Evolutionary conservation across 2,329 filamentous ascomycete genomes (phyloP), one percentile per base, ranked within the genome.

Genomic region (Triangularia setosa): DNA sequence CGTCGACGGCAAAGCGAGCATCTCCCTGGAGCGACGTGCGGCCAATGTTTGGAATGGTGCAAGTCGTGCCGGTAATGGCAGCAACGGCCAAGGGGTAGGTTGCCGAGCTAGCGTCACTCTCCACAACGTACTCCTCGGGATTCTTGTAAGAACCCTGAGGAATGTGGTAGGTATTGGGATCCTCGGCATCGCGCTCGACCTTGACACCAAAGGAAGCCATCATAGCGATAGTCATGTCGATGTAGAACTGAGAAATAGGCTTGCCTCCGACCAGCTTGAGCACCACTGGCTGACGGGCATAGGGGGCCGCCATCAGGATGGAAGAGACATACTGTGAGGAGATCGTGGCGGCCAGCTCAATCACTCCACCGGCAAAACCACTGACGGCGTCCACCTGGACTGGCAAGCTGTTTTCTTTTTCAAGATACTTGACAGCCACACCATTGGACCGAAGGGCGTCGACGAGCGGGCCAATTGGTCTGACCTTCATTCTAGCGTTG

Each of bases 311-410:
- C 92, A 99, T 96, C 60, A 99, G 82, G 68, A 99, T 88, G 1
- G 94, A 97, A 0, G 95, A 98, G 40, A 99, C 95, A 74, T 98
- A 99, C 78, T 99, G 95, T n/a, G 95, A 98, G 8, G 95, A 99
- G 16, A 98, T 90, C 52, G 95, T 98, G 0, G 95, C 95, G 11
- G 93, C 92, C 63, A 99, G 84, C 75, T 96, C 91, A 71, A 99
- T 97, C 27, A 90, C 83, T 40, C 95, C 95, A 62, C 93, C 94
- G 56, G 87, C 86, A 69, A 97, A 90, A 3, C 93, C 94, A 57
- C 88, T 89, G 24, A 90, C 90, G 55, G 95, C 93, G 67, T 89
- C 85, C 59, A 99, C 90, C 64, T 88, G 87, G 12, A 99, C 79
- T 0, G 95, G 95, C 52, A 99, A 81, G 75, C 93, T 96, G 68